Percentiles rank a stretch among this genome's conserved stretches.
Evolutionary conservation across 164 flowering plant genomes (phyloP).

Genomic region (Santalum album): DNA sequence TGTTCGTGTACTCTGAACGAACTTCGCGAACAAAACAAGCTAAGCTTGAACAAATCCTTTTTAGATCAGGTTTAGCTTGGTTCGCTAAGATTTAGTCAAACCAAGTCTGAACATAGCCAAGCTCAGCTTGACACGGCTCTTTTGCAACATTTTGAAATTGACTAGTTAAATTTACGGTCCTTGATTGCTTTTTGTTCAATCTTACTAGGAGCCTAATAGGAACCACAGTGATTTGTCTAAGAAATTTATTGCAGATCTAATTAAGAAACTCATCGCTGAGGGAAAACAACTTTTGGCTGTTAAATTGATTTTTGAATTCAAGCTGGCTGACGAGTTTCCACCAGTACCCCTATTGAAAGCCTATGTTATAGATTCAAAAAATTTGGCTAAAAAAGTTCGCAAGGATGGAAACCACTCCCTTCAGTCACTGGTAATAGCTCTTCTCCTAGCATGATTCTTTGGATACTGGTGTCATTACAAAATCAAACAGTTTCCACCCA

Average conservation of each 20-base stretch:
- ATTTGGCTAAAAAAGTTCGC: constrained; percentile 24
- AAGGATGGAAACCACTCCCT: constrained; percentile 30
- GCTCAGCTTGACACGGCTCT: no score
- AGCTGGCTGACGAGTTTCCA: constrained; percentile 50
- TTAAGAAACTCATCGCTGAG: constrained; percentile 36
- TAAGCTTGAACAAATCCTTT: no score
- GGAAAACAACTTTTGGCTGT: constrained; percentile 53
- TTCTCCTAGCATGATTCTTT: background rate
- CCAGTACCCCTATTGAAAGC: constrained; percentile 50
- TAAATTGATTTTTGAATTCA: constrained; percentile 46
- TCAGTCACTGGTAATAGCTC: constrained; percentile 25
- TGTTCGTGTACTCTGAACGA: no score
- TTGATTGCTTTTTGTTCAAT: background rate
- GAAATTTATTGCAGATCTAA: constrained; percentile 35
- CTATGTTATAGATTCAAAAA: constrained; percentile 34
- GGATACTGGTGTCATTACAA: background rate
- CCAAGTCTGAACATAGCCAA: no score
- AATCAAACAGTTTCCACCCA: background rate
- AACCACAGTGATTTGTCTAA: background rate
- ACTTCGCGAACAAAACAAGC: no score
- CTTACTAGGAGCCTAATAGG: background rate
- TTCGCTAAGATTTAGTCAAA: no score
- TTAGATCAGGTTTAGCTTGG: no score
- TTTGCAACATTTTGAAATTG: no score
- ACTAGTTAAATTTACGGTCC: background rate